Evolutionary conservation across 2,329 filamentous ascomycete species (phyloP), one percentile per base, ranked within the genome.

Genomic region (Apiospora koreana): DNA sequence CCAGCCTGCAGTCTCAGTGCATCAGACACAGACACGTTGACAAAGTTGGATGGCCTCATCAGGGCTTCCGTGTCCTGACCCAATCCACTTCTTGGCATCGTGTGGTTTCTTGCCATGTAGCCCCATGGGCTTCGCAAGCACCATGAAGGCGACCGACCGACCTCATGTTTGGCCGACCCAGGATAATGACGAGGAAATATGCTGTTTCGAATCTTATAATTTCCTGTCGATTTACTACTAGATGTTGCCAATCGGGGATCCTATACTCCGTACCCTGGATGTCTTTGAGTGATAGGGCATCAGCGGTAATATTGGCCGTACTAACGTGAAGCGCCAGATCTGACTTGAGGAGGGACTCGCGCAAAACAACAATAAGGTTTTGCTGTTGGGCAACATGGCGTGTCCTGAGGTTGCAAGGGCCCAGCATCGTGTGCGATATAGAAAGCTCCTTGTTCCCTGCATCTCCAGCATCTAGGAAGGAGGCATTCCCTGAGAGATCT

Each of bases 1-100:
- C 71, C 70, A 72, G 68, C 69, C 71, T 73, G 71, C 70, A 48
- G 69, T 66, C 67, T 69, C 69, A 68, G 71, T 74, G 73, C 74
- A 73, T 72, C 73, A 71, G 65, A 73, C 71, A 73, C 50, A 43
- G 69, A 71, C 70, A 71, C 68, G 70, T 72, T 70, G 68, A 64
- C 67, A 43, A 46, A 64, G 28, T 35, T 71, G 66, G 43, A 68
- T 72, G 68, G 70, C 45, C 38, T 43, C 50, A 67, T 21, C 25
- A 23, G 48, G 35, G 38, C 54, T 65, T 58, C 25, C 23, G 50
- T 16, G 68, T 46, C 64, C 67, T 65, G 31, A n/a, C 42, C 38
- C 18, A 31, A 31, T 65, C 45, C 54, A 62, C 46, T 68, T 42
- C 25, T 68, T 28, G 46, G 41, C 54, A 62, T 38, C 18, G 28